Conservation (phyloP, 257 asterid species). For the Osmanthus fragrans region DNA sequence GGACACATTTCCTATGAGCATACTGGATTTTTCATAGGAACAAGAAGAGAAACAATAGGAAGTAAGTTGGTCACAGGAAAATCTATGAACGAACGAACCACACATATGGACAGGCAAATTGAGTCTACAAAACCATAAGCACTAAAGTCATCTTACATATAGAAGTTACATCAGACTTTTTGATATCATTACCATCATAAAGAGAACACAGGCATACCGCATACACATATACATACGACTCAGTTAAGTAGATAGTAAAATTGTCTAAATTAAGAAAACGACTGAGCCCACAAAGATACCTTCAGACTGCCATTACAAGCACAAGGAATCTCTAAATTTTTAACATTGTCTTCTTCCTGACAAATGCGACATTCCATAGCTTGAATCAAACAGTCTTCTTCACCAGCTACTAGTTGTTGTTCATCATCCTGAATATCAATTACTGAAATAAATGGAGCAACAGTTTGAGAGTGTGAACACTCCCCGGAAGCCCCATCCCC, state of each 20-base stretch:
- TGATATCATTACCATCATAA: not conserved
- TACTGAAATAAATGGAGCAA: not conserved
- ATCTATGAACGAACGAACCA: no score
- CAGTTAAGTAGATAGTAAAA: not conserved
- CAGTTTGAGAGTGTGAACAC: not conserved
- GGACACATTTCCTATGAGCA: no score
- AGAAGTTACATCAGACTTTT: no score
- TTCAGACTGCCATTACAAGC: constrained; percentile 51
- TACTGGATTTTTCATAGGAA: no score
- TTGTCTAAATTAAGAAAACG: not conserved
- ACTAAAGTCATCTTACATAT: no score
- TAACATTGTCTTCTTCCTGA: constrained; percentile 48
- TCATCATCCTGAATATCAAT: not conserved
- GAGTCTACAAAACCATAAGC: no score
- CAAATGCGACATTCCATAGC: constrained; percentile 34
- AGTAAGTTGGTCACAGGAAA: no score
- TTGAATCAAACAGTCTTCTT: not conserved
- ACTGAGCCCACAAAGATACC: constrained; percentile 25
- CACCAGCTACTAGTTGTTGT: not conserved
- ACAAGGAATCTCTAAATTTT: constrained; percentile 45
- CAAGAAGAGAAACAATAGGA: no score
- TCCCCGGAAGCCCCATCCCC: not conserved
- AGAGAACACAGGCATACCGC: not conserved
- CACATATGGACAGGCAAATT: no score
- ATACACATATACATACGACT: not conserved